Conservation (phyloP, 805 yeast genomes). For the Maudiozyma turicensis region DNA sequence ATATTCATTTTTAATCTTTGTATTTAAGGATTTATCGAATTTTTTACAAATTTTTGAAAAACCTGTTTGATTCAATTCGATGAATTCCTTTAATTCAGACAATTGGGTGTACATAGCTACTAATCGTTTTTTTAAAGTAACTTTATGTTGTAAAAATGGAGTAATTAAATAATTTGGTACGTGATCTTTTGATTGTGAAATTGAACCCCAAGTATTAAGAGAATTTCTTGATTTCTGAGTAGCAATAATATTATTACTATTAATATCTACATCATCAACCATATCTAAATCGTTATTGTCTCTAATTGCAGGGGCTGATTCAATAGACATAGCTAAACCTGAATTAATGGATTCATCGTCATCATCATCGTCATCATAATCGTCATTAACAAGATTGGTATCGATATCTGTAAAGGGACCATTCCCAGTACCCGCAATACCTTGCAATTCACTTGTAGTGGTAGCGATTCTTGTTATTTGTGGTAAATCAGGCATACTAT, state of each 20-base stretch:
- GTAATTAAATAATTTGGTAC: conserved; percentile 3
- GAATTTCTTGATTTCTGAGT: conserved; percentile 1
- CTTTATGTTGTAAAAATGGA: conserved; percentile 26
- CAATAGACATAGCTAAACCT: conserved; percentile 1
- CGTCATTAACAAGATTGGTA: neutral
- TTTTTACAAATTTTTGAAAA: conserved; percentile 84
- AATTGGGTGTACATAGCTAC: conserved; percentile 60
- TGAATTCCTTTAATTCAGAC: conserved; percentile 73
- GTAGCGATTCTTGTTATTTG: neutral
- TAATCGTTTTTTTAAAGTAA: conserved; percentile 59
- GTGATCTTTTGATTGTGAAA: neutral
- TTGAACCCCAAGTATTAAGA: conserved; percentile 1
- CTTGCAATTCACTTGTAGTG: neutral
- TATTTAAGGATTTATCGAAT: conserved; percentile 73
- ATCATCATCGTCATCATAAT: neutral
- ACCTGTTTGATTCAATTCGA: conserved; percentile 81
- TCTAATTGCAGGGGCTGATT: conserved; percentile 3
- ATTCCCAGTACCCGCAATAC: neutral
- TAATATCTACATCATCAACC: neutral
- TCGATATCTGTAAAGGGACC: neutral
- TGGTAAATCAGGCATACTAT: neutral
- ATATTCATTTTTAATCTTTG: conserved; percentile 51
- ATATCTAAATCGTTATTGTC: conserved; percentile 1
- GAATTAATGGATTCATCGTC: conserved; percentile 2
- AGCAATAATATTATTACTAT: neutral